phyloP scores from a whole-genome alignment of 257 asterid genomes.

The Jacaranda copaia region DNA sequence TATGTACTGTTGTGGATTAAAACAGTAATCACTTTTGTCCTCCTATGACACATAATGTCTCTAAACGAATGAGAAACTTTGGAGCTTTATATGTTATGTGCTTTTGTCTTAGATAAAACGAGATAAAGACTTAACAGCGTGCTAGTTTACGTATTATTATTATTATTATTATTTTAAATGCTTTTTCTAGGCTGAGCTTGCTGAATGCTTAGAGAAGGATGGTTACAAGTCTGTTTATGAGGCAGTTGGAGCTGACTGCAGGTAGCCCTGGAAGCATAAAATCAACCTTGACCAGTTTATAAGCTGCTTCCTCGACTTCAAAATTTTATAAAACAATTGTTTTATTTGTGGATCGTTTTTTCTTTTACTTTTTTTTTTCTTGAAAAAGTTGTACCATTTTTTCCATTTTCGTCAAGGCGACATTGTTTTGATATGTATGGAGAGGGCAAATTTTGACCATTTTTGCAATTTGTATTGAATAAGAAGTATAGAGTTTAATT shows the following conservation, averaged over 20 bases:
- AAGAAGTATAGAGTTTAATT: background rate
- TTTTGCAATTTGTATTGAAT: background rate
- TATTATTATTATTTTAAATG: too few species aligned
- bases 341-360: too few species aligned
- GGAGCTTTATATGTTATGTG: too few species aligned
- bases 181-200: slow-evolving; percentile 73
- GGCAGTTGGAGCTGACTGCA: slow-evolving; percentile 91
- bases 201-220: slow-evolving; percentile 80
- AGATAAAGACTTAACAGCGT: too few species aligned
- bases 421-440: background rate
- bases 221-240: slow-evolving; percentile 82
- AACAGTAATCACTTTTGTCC: too few species aligned
- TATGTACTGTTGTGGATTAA: too few species aligned
- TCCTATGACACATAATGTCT: too few species aligned
- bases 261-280: slow-evolving; percentile 44
- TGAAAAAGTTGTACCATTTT: too few species aligned
- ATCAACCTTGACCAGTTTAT: slow-evolving; percentile 1
- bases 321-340: background rate
- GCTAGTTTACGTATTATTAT: too few species aligned
- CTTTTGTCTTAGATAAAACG: too few species aligned
- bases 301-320: background rate
- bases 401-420: background rate
- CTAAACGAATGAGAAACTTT: too few species aligned
- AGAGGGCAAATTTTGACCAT: background rate
- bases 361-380: too few species aligned